Evolutionary conservation across 768 basidiomycete genomes (phyloP).

Genomic region (Candolleomyces eurysporus): DNA sequence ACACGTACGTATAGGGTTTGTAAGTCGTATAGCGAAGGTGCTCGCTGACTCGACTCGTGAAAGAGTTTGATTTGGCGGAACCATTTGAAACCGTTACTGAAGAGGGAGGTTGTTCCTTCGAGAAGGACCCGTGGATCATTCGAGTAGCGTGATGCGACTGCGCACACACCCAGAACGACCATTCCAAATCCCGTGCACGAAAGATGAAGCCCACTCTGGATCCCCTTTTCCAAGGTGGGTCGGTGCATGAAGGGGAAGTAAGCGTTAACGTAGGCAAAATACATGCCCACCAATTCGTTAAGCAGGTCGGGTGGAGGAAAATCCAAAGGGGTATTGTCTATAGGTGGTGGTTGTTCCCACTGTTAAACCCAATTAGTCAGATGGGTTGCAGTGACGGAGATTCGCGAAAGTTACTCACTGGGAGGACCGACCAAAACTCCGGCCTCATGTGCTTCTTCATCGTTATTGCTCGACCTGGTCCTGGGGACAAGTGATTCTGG

Average conservation of each 20-base stretch:
- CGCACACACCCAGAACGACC: conserved; percentile 60
- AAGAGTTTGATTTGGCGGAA: conserved; percentile 59
- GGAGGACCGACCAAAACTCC: too few relatives aligned
- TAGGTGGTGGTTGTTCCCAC: too few relatives aligned
- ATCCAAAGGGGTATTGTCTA: too few relatives aligned
- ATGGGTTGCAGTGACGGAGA: too few relatives aligned
- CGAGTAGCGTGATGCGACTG: conserved; percentile 57
- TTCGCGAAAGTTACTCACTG: too few relatives aligned
- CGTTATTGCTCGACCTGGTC: too few relatives aligned
- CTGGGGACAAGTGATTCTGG: too few relatives aligned
- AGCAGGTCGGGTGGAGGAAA: conserved; percentile 58
- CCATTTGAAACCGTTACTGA: conserved; percentile 61
- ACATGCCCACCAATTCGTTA: conserved; percentile 53
- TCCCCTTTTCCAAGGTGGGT: conserved; percentile 56
- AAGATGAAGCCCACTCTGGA: conserved; percentile 48
- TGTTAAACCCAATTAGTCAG: too few relatives aligned
- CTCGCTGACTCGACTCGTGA: conserved; percentile 24
- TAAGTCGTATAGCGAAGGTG: conserved; percentile 43
- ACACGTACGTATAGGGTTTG: conserved; percentile 69
- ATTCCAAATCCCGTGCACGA: conserved; percentile 47
- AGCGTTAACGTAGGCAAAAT: conserved; percentile 56
- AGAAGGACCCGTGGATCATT: conserved; percentile 60
- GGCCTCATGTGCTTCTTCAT: too few relatives aligned
- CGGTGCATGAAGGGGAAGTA: conserved; percentile 69
- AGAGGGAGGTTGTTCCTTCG: conserved; percentile 23